Evolutionary conservation across 202 grass and related monocot genomes (phyloP), one percentile per base, ranked within the genome.

Genomic region (Thinopyrum obtusiflorum): DNA sequence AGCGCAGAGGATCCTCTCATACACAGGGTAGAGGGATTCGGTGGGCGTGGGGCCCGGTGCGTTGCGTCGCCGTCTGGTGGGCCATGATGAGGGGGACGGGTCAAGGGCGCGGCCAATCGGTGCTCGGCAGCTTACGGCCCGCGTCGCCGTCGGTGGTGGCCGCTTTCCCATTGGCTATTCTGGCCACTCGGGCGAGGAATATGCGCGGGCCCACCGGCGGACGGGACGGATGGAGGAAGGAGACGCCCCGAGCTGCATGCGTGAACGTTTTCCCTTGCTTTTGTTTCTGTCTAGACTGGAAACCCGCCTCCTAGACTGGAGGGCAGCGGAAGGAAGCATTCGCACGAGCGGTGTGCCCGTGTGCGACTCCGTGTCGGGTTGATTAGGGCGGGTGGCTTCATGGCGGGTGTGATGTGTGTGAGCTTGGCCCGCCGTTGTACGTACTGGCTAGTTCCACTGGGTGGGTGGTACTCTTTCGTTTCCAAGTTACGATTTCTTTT

Each of bases 31-130:
- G 68, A 40, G 46, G 57, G 92, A 85, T 94, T 82, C 82, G 85
- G 88, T 91, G 87, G 75, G 82, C 0, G 35, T 1, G 6, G 32
- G 69, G 18, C 51, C 67, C 53, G 9, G 5, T 25, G 6, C 32
- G 80, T 9, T 40, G 21, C 32, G 75, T 91, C 80, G 31, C 80
- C 57, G 79, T 88, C 75, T 5, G 9, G 55, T 57, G 77, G 83
- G 62, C 91, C 79, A 1, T 2, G 12, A 0, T 1, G 53, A 12
- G 11, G 33, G 9, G 47, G 62, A 85, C 80, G 70, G 84, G 90
- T 91, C 92, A 97, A 90, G 68, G 44, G 17, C 65, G 1, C 32
- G 32, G 17, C 94, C 92, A 94, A 88, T 94, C 21, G 40, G 72
- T 7, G 65, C 25, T 55, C 79, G 78, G 33, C 73, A 82, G 83